These are phyloP conservation scores for Hymenoscyphus albidus DNA, from an alignment of 2,329 filamentous ascomycete genomes.

Conservation along the genomic window DNA sequence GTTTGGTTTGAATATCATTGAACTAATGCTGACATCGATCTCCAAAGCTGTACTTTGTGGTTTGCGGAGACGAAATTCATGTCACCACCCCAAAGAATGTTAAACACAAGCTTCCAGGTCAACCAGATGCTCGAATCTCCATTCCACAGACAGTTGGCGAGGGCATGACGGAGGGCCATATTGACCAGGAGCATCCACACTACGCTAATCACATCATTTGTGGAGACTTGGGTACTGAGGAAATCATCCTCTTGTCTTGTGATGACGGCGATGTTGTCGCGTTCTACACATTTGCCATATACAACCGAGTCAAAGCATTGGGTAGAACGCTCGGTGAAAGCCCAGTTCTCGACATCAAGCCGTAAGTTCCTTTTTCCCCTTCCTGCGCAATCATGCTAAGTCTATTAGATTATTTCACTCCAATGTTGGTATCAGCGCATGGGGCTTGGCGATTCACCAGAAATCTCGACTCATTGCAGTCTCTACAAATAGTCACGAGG, in stretches of 20 bases:
- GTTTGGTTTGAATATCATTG: conserved; percentile 16
- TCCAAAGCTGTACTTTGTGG: conserved; percentile 55
- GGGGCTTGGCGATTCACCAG: conserved; percentile 77
- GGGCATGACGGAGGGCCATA: conserved; percentile 47
- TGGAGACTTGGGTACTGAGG: conserved; percentile 64
- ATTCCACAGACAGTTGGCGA: conserved; percentile 40
- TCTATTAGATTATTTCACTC: conserved; percentile 60
- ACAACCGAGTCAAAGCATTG: conserved; percentile 10
- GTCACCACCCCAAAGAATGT: conserved; percentile 50
- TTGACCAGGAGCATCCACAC: conserved; percentile 53
- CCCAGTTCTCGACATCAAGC: conserved; percentile 7
- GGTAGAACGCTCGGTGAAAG: neutral
- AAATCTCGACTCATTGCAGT: conserved; percentile 82
- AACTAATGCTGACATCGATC: conserved; percentile 6
- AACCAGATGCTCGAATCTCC: conserved; percentile 49
- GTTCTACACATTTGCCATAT: conserved; percentile 52
- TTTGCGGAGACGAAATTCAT: conserved; percentile 54
- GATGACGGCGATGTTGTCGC: conserved; percentile 74
- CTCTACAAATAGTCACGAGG: conserved; percentile 65
- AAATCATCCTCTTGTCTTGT: conserved; percentile 63
- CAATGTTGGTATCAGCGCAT: conserved; percentile 75
- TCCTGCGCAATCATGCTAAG: neutral
- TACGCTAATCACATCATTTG: conserved; percentile 65
- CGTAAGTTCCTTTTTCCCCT: conserved; percentile 16
- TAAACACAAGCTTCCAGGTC: conserved; percentile 45